Percentiles rank a stretch among this genome's conserved stretches.
phyloP scores from a whole-genome alignment of 1,139 yeast genomes.

The Suhomyces taliae region DNA sequence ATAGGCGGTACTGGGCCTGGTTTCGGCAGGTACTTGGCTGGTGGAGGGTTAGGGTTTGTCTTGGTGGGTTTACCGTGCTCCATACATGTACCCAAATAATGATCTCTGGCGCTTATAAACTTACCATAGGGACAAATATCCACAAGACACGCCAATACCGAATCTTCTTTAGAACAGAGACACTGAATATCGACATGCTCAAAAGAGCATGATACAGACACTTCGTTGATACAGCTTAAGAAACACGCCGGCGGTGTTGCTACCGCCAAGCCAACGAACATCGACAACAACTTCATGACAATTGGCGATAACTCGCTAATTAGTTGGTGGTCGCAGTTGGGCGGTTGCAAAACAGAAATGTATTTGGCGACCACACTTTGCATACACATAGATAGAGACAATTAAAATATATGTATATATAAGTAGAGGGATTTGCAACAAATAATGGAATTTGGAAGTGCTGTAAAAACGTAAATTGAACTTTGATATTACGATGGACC shows the following conservation, averaged over 20 bases:
- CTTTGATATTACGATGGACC: no score
- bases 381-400: no score
- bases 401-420: no score
- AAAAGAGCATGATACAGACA: slow-evolving; percentile 34
- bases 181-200: slow-evolving; percentile 39
- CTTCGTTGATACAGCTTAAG: slow-evolving; percentile 42
- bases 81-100: slow-evolving; percentile 53
- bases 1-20: no score
- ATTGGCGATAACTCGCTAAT: no score
- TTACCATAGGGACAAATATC: slow-evolving; percentile 51
- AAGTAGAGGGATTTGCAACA: no score
- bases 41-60: slow-evolving; percentile 12
- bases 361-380: no score
- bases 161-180: slow-evolving; percentile 38
- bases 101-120: slow-evolving; percentile 53
- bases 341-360: no score
- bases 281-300: not conserved
- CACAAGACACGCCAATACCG: slow-evolving; percentile 45
- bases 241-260: slow-evolving; percentile 60
- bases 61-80: slow-evolving; percentile 33
- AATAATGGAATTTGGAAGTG: no score
- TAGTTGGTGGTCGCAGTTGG: no score
- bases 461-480: no score
- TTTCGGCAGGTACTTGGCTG: not conserved
- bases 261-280: slow-evolving; percentile 6